Evolutionary conservation across 2,329 filamentous ascomycete species (phyloP).

Genomic region (Lachnellula suecica): DNA sequence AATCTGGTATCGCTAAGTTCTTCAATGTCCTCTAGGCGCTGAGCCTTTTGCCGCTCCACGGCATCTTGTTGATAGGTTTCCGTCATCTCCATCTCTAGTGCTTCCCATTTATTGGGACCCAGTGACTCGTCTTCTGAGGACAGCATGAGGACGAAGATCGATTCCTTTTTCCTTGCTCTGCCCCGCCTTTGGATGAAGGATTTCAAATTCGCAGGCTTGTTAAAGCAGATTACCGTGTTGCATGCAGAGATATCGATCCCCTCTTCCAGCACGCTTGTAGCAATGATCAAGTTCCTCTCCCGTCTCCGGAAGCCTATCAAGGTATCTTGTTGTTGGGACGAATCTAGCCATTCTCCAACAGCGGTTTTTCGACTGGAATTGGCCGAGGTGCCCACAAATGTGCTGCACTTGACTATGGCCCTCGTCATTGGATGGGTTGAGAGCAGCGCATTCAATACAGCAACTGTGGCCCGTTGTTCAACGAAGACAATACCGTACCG

Average conservation of each 20-base stretch:
- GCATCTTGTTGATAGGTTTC: slow-evolving; percentile 25
- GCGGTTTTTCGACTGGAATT: neutral
- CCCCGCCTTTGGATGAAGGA: slow-evolving; percentile 65
- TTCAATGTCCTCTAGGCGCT: slow-evolving; percentile 2
- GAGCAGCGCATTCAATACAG: no score
- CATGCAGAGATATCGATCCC: slow-evolving; percentile 63
- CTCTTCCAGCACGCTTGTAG: slow-evolving; percentile 63
- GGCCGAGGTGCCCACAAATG: neutral
- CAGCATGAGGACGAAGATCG: slow-evolving; percentile 25
- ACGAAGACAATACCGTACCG: no score
- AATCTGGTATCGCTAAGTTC: slow-evolving; percentile 37
- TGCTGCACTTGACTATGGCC: no score
- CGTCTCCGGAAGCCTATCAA: neutral
- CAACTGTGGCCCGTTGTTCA: no score
- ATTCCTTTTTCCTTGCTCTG: slow-evolving; percentile 54
- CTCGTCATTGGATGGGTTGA: no score
- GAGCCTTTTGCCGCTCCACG: neutral
- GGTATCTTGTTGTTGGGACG: neutral
- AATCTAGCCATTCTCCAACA: neutral
- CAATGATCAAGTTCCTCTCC: slow-evolving; percentile 52
- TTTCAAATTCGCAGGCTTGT: slow-evolving; percentile 57
- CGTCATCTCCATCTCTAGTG: slow-evolving; percentile 69
- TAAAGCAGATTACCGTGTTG: slow-evolving; percentile 61
- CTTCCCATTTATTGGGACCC: slow-evolving; percentile 54
- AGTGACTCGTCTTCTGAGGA: slow-evolving; percentile 28